A percentile compares a stretch with the other conserved stretches of the same genome.
Evolutionary conservation across 345 rosid genomes (phyloP).

Genomic region (Salix dunnii): DNA sequence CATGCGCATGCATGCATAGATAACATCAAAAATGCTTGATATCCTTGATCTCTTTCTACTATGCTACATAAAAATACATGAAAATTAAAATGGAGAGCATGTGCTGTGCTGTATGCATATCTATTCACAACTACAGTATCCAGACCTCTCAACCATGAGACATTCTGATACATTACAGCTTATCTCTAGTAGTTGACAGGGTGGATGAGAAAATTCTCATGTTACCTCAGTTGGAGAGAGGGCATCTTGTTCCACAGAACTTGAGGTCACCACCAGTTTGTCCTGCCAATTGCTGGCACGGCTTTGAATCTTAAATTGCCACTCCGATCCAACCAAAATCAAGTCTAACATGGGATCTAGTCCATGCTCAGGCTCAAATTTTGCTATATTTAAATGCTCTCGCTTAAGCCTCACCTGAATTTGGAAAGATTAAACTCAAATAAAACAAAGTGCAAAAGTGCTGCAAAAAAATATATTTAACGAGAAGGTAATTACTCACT

Average conservation of each 20-base stretch:
- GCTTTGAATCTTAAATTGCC: slow-evolving; percentile 96
- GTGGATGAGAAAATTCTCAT: slow-evolving; percentile 1
- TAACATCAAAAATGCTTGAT: not conserved
- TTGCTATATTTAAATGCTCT: slow-evolving; percentile 87
- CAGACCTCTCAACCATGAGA: slow-evolving; percentile 2
- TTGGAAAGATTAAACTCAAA: slow-evolving; percentile 13
- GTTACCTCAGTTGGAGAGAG: slow-evolving; percentile 90
- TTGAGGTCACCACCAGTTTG: slow-evolving; percentile 83
- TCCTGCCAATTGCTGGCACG: slow-evolving; percentile 98
- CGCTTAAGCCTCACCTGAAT: slow-evolving; percentile 86
- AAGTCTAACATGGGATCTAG: slow-evolving; percentile 87
- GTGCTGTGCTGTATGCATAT: not conserved
- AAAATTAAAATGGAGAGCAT: not conserved
- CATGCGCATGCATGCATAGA: not conserved
- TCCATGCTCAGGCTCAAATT: slow-evolving; percentile 94
- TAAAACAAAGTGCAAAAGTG: slow-evolving; percentile 4
- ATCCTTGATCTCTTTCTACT: not conserved
- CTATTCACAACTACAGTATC: not conserved
- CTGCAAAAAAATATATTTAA: not conserved
- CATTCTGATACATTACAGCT: not conserved
- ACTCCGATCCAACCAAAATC: slow-evolving; percentile 95
- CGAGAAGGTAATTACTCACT: slow-evolving; percentile 39
- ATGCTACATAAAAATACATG: not conserved
- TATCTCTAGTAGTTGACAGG: not conserved
- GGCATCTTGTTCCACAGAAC: slow-evolving; percentile 92